These are phyloP conservation scores for Lolium multiflorum DNA, from an alignment of 176 grass and related monocot genomes.

Conservation along the genomic window DNA sequence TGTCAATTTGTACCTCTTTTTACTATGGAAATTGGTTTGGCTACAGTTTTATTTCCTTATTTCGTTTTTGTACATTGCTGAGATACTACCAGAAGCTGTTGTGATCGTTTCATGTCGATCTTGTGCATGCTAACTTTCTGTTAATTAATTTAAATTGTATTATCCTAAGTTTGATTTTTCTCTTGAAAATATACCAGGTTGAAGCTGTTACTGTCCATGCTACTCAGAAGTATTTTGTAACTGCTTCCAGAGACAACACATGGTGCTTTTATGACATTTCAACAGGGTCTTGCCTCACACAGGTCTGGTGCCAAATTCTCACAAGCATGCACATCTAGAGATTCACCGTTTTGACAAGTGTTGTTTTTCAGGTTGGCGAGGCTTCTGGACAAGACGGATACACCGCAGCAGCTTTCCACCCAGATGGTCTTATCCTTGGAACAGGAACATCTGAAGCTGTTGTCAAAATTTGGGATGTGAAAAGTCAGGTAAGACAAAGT, in stretches of 20 bases:
- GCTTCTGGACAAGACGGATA: constrained; percentile 77
- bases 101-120: neutral
- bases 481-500: constrained; percentile 69
- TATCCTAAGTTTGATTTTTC: constrained; percentile 2
- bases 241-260: constrained; percentile 86
- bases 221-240: constrained; percentile 90
- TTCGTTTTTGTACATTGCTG: neutral
- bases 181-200: constrained; percentile 58
- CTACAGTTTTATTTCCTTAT: constrained; percentile 1
- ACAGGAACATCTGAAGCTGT: constrained; percentile 84
- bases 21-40: neutral
- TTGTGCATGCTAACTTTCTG: neutral
- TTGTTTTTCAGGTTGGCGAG: constrained; percentile 75
- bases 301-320: constrained; percentile 51
- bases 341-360: constrained; percentile 1
- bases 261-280: constrained; percentile 99
- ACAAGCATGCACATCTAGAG: neutral
- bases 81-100: neutral
- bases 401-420: constrained; percentile 88
- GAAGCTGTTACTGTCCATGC: constrained; percentile 98
- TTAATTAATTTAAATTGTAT: constrained; percentile 27
- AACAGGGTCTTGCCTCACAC: constrained; percentile 89
- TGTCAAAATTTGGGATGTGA: constrained; percentile 99
- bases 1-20: neutral
- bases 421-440: constrained; percentile 97